Conservation (phyloP, 2,329 filamentous ascomycete species). For the Hypoxylon sp. region DNA sequence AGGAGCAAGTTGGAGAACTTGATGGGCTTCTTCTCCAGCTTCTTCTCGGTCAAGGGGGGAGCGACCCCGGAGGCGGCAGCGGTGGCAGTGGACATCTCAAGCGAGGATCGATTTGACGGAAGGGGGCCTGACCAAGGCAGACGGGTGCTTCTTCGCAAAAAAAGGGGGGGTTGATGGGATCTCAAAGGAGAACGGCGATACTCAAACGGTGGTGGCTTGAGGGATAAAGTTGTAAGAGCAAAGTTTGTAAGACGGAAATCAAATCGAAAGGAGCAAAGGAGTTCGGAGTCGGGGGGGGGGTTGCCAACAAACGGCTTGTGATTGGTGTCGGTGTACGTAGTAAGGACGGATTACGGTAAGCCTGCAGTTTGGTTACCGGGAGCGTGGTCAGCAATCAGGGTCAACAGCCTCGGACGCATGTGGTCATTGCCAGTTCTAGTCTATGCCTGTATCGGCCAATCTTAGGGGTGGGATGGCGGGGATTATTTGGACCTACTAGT, state of each 20-base stretch:
- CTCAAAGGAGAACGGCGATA: constrained; percentile 26
- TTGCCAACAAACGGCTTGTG: constrained; percentile 26
- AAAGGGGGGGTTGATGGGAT: constrained; percentile 20
- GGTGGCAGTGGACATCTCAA: constrained; percentile 74
- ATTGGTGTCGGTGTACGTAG: constrained; percentile 43
- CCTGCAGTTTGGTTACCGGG: constrained; percentile 31
- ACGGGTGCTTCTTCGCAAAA: constrained; percentile 86
- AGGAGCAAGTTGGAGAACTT: constrained; percentile 99
- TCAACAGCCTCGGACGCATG: constrained; percentile 38
- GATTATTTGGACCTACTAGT: constrained; percentile 13
- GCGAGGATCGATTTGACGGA: constrained; percentile 65
- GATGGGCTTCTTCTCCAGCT: constrained; percentile 98
- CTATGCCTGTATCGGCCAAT: constrained; percentile 25
- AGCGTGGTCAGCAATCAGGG: constrained; percentile 39
- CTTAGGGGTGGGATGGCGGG: constrained; percentile 14
- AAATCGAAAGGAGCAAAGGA: constrained; percentile 19
- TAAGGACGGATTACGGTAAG: constrained; percentile 37
- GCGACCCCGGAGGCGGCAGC: constrained; percentile 67
- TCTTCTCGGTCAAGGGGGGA: constrained; percentile 63
- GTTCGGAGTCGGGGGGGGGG: constrained; percentile 38
- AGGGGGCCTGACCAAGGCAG: constrained; percentile 99
- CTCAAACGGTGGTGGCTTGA: constrained; percentile 22
- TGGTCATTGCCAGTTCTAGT: constrained; percentile 35
- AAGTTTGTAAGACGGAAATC: constrained; percentile 30
- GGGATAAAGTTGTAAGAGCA: constrained; percentile 29